A percentile compares a stretch with the other conserved stretches of the same genome.
Conservation (phyloP, 2,329 filamentous ascomycete genomes). For the Aspergillus calidoustus region DNA sequence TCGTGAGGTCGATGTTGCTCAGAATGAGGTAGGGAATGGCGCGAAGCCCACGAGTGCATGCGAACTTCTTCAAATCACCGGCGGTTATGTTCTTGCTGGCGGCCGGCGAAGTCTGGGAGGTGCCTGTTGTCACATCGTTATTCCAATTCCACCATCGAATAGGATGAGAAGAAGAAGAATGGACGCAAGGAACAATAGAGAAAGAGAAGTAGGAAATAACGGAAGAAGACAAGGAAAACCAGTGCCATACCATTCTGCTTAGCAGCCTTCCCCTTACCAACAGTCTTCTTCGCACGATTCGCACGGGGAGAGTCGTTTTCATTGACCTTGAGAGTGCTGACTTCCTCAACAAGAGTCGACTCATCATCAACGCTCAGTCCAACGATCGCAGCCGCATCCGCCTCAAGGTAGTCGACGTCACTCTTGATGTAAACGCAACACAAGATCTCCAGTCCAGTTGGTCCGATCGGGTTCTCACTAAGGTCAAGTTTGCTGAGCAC, state of each 20-base stretch:
- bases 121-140: conserved; percentile 18
- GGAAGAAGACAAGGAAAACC: not conserved
- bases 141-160: not conserved
- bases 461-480: conserved; percentile 49
- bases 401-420: conserved; percentile 38
- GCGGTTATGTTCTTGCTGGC: conserved; percentile 14
- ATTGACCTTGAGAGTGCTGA: conserved; percentile 22
- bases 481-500: conserved; percentile 52
- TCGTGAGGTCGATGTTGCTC: conserved; percentile 30
- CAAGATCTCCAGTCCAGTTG: conserved; percentile 52
- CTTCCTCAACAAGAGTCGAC: conserved; percentile 9
- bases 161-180: not conserved
- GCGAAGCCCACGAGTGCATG: conserved; percentile 39
- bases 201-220: not conserved
- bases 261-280: conserved; percentile 22
- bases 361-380: conserved; percentile 10
- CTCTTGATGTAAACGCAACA: conserved; percentile 47
- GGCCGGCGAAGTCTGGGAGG: not conserved
- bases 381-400: conserved; percentile 29
- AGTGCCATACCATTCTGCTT: conserved; percentile 20
- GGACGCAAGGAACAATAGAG: not conserved
- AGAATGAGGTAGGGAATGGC: conserved; percentile 42
- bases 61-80: conserved; percentile 30
- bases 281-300: conserved; percentile 23
- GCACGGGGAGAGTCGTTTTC: conserved; percentile 10